Base-by-base conservation (phyloP, 768 basidiomycete genomes). In the Gelatoporia subvermispora region DNA sequence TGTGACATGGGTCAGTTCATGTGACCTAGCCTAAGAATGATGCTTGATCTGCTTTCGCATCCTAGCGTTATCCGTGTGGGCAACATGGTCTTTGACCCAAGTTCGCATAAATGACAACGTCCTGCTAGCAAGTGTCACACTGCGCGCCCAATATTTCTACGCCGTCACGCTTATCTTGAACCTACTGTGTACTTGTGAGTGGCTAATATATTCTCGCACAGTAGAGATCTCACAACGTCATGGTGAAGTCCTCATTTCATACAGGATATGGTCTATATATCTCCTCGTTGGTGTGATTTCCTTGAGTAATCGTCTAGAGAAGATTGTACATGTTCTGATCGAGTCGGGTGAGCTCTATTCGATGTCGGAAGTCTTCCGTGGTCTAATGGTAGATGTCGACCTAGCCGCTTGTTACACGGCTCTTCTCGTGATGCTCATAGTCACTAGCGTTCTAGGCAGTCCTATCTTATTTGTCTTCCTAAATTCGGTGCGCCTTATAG, bases 261-360 rank as follows among this genome's bases (percentile, higher is more conserved):
- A 18, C 23, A 49, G 43, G 42, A 49, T 49, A 35, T 49, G 48
- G 48, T 43, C 42, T 23, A 25, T 49, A n/a, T 35, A 49, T 43
- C 16, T 18, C 8, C 16, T n/a, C 13, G 24, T 37, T 13, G 28
- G 42, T 13, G 42, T n/a, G 35, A 25, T 42, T n/a, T 31, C 3
- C 18, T 21, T n/a, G 48, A 42, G n/a, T 24, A 11, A 24, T 43
- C 48, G 20, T 36, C 35, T 21, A 49, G 5, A 41, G 41, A 43
- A 43, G 36, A 42, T 49, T 15, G 23, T 49, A 4, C 42, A 49
- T 21, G 37, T 49, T 17, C 35, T 49, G 22, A 39, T 43, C 21
- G 41, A 49, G 42, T 28, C 34, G 10, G 48, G 48, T 49, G 15
- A 17, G 48, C 43, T 2, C 23, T 16, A 5, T 15, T 8, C 1